Evolutionary conservation across 495 filamentous ascomycete genomes (phyloP).

Genomic region (Niebla homalea): DNA sequence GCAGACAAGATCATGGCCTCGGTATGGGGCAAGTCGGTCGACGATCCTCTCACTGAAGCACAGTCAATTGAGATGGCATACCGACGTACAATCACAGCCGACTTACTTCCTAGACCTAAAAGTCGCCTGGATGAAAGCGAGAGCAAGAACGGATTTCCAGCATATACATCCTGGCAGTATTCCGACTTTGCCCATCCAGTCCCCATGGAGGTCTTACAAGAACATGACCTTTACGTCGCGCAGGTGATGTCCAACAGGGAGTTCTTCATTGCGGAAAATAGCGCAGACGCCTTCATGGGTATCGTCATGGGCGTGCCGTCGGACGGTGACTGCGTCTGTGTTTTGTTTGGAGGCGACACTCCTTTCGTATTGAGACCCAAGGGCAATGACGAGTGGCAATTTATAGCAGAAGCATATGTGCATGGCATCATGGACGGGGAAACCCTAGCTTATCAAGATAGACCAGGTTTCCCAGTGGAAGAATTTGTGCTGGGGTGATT

Average conservation of each 20-base stretch:
- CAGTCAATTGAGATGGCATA: not conserved
- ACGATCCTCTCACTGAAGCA: not conserved
- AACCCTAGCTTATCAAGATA: not conserved
- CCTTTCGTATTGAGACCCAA: slow-evolving; percentile 9
- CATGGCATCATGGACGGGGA: slow-evolving; percentile 12
- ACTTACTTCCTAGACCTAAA: not conserved
- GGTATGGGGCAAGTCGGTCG: not conserved
- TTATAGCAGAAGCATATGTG: slow-evolving; percentile 5
- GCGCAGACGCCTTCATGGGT: not conserved
- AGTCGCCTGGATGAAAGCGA: not conserved
- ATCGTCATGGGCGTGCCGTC: not conserved
- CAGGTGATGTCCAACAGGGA: slow-evolving; percentile 1
- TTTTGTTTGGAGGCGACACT: slow-evolving; percentile 7
- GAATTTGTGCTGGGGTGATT: not conserved
- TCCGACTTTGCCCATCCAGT: not conserved
- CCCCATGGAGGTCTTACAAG: not conserved
- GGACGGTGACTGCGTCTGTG: slow-evolving; percentile 6
- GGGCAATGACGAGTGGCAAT: slow-evolving; percentile 1
- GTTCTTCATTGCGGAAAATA: slow-evolving; percentile 1
- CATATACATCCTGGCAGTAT: not conserved
- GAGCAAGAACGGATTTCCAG: not conserved
- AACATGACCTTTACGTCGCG: not conserved
- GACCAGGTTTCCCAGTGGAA: not conserved
- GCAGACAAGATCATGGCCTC: not conserved
- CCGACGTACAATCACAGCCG: not conserved